Evolutionary conservation across 2,329 filamentous ascomycete genomes (phyloP), one percentile per base, ranked within the genome.

Genomic region (Aspergillus vadensis): DNA sequence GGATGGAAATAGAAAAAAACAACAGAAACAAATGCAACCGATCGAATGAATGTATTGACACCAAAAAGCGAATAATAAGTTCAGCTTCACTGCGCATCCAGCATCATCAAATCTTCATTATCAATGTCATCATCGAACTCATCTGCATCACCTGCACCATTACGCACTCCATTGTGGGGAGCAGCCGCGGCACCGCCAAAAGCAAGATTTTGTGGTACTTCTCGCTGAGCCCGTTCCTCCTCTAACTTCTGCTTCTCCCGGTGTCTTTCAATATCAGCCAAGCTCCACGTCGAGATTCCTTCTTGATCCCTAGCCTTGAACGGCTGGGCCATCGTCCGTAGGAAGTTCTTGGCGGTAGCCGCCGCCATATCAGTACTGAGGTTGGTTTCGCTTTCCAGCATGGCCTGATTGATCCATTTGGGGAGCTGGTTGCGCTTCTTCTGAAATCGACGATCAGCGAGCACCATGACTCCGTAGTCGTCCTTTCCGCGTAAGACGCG

Each of bases 381-480:
- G 69, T 97, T 97, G 10, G 89, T 88, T 67, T 97, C 92, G 21
- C 89, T 88, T 53, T 97, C 92, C 32, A 91, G 82, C 62, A 99
- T 83, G 3, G 90, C 92, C 72, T 96, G 90, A 64, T 89, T 91
- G 72, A 99, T 99, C 95, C 95, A 99, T 74, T 97, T 97, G 10
- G 95, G 95, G 27, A 99, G 82, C 77, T 99, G 96, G 3, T 78
- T 83, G 39, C 92, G 85, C 79, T 98, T 98, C 80, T 95, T 96
- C 74, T 92, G 89, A 76, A 97, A 99, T 17, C 95, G 87, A 44
- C 91, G 88, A 75, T 99, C 95, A 2, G 96, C 95, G 27, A 99
- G 83, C 4, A 99, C 94, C 95, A 99, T 99, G 81, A 99, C 91
- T n/a, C 95, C 95, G 76, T 99, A 99, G 77, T 99, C 95, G 73